Evolutionary conservation across 495 filamentous ascomycete species (phyloP), one percentile per base, ranked within the genome.

Genomic region (Aspergillus carlsbadensis): DNA sequence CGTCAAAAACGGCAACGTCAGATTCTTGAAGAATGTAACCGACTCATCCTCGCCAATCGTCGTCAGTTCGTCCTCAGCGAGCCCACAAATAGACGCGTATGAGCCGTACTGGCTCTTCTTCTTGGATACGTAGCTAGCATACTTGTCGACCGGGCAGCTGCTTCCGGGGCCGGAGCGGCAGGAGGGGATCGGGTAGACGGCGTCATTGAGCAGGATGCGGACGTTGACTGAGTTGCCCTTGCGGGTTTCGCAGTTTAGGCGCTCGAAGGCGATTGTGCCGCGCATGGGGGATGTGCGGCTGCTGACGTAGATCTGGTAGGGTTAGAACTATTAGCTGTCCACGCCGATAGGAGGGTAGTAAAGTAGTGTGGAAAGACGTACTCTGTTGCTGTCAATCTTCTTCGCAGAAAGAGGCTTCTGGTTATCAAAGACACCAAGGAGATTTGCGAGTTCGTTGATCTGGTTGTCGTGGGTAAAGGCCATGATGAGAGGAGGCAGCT

Each of bases 391-490:
- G 13, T 59, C 52, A 1, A 56, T 54, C 21, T 20, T 31, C 24
- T 49, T 42, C 2, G 56, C 64, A 7, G 73, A 68, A 29, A 86
- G 69, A 5, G 65, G 58, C 1, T 58, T 48, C 55, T 82, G 71
- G 1, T 66, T 62, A 45, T 82, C 79, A 56, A 81, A 84, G 2
- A 86, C 72, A 14, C 81, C 83, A 53, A 78, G 73, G 26, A 74
- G 71, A 35, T 76, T 70, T 0, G 77, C 77, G 34, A 84, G 66
- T 62, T 85, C 77, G 47, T 76, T 81, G 47, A 85, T 74, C 61
- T 86, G 81, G 20, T 82, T 81, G 60, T 86, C 83, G 54, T 86
- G 82, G 39, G 78, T 63, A 63, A 84, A 84, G 2, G 78, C 70
- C 49, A 78, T 72, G 17, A 83, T 70, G 26, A 85, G 68, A 20